phyloP scores from a whole-genome alignment of 176 grass and related monocot species.

The Carex pumila region DNA sequence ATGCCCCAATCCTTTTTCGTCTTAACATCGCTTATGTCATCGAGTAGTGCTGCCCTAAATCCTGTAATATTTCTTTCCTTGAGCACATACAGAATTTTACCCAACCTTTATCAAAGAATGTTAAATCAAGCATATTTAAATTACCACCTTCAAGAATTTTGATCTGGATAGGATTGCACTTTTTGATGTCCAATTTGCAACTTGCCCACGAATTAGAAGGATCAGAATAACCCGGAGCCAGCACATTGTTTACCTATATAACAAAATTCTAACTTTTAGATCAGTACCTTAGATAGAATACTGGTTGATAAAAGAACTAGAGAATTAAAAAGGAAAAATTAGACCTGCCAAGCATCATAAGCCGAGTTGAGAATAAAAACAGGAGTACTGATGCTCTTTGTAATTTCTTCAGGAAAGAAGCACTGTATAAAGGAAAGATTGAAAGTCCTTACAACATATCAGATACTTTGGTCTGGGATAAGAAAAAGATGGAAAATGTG shows the following conservation, averaged over 20 bases:
- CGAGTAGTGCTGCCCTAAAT: slow-evolving; percentile 57
- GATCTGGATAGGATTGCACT: slow-evolving; percentile 37
- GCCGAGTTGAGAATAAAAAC: slow-evolving; percentile 55
- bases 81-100: slow-evolving; percentile 6
- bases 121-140: background rate
- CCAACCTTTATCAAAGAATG: background rate
- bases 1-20: slow-evolving; percentile 59
- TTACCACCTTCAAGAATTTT: slow-evolving; percentile 41
- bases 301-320: background rate
- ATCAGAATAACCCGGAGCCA: slow-evolving; percentile 27
- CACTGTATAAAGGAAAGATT: background rate
- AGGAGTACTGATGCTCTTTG: slow-evolving; percentile 40
- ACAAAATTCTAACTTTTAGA: background rate
- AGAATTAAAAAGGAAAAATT: background rate
- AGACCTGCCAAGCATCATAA: slow-evolving; percentile 70
- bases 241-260: slow-evolving; percentile 25
- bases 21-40: slow-evolving; percentile 45
- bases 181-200: slow-evolving; percentile 35
- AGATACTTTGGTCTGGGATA: background rate
- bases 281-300: background rate
- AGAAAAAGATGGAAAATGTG: background rate
- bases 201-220: slow-evolving; percentile 21
- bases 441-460: background rate
- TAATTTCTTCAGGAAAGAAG: slow-evolving; percentile 55
- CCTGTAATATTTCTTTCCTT: slow-evolving; percentile 28